phyloP scores from a whole-genome alignment of 495 filamentous ascomycete species.

The Aspergillus sclerotioniger region DNA sequence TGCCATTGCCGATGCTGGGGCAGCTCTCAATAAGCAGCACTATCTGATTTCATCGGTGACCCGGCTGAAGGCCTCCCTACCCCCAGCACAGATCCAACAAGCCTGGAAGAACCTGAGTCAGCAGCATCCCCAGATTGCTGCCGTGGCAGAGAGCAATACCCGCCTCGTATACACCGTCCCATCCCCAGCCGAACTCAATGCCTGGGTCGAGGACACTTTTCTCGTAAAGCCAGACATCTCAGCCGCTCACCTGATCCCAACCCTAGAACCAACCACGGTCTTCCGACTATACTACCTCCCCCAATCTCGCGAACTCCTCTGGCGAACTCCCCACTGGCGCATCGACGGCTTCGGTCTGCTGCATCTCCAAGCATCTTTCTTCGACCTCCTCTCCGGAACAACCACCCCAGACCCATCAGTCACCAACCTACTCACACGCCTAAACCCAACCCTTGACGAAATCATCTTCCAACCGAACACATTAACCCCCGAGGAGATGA shows the following conservation, averaged over 20 bases:
- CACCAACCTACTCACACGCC: neutral
- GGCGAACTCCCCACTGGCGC: slow-evolving; percentile 18
- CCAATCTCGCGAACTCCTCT: slow-evolving; percentile 9
- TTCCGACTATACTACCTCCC: slow-evolving; percentile 22
- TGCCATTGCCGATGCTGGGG: neutral
- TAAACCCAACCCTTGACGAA: neutral
- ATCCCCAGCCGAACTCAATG: neutral
- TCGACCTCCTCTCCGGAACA: slow-evolving; percentile 1
- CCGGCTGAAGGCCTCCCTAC: neutral
- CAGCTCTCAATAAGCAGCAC: neutral
- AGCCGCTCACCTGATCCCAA: neutral
- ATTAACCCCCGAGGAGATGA: too few relatives aligned
- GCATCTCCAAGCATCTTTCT: slow-evolving; percentile 6
- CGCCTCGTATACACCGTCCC: neutral
- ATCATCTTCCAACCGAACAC: too few relatives aligned
- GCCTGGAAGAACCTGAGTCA: neutral
- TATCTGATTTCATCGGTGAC: neutral
- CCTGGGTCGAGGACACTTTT: neutral
- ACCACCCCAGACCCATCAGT: too few relatives aligned
- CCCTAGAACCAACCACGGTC: neutral
- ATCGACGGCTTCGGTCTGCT: slow-evolving; percentile 16
- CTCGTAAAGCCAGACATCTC: neutral
- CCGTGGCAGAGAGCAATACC: neutral
- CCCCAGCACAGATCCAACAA: neutral
- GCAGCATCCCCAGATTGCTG: neutral